Evolutionary conservation across 345 rosid species (phyloP).

Genomic region (Viola odorata): DNA sequence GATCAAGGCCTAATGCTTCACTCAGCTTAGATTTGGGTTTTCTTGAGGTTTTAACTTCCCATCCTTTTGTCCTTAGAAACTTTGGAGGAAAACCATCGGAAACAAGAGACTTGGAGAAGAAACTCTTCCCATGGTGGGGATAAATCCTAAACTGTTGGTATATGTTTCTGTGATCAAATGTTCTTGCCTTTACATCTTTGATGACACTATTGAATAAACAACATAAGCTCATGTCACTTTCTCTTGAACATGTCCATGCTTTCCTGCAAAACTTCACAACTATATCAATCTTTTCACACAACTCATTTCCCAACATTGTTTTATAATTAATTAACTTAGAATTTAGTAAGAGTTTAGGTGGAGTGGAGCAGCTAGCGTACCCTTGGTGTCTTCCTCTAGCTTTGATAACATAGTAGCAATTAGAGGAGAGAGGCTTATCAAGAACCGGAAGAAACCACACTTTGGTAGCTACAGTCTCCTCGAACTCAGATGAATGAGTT

Average conservation of each 20-base stretch:
- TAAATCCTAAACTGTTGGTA: slow-evolving; percentile 55
- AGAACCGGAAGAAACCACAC: slow-evolving; percentile 67
- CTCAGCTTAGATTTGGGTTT: slow-evolving; percentile 29
- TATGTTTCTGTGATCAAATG: slow-evolving; percentile 53
- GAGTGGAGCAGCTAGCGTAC: no score
- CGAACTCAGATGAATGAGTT: slow-evolving; percentile 37
- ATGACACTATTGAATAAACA: slow-evolving; percentile 43
- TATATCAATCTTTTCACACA: background rate
- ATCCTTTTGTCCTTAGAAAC: slow-evolving; percentile 55
- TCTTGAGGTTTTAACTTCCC: slow-evolving; percentile 43
- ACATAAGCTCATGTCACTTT: slow-evolving; percentile 40
- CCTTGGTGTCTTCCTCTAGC: slow-evolving; percentile 62
- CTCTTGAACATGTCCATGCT: slow-evolving; percentile 55
- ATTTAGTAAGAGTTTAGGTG: background rate
- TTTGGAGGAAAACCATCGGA: slow-evolving; percentile 53
- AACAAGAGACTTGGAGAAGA: slow-evolving; percentile 49
- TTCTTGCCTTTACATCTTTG: slow-evolving; percentile 49
- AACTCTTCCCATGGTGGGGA: slow-evolving; percentile 33
- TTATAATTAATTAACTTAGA: background rate
- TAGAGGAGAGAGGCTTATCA: slow-evolving; percentile 57
- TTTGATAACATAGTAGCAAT: slow-evolving; percentile 50
- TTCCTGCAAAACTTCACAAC: slow-evolving; percentile 30
- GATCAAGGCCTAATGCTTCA: slow-evolving; percentile 68
- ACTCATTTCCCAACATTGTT: background rate
- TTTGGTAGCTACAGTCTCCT: slow-evolving; percentile 37